These are phyloP conservation scores for Coniochaeta sp. DNA, from an alignment of 2,329 filamentous ascomycete genomes.

Conservation along the genomic window DNA sequence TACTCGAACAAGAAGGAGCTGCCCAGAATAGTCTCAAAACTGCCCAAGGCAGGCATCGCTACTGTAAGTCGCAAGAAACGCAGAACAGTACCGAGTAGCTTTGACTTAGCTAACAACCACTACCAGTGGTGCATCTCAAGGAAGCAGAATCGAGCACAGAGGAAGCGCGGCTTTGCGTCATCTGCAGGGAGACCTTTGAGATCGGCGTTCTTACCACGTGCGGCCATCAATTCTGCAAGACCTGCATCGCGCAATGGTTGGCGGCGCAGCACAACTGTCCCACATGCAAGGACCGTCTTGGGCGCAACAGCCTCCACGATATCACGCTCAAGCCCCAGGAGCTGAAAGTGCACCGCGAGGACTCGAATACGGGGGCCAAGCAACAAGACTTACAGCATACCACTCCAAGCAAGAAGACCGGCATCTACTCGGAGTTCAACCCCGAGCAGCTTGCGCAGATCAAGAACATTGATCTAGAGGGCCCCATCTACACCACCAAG, in stretches of 20 bases:
- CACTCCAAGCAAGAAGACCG: slow-evolving; percentile 22
- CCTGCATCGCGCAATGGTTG: slow-evolving; percentile 79
- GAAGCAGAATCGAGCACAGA: slow-evolving; percentile 53
- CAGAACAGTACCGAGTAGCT: too few relatives aligned
- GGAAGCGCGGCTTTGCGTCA: slow-evolving; percentile 68
- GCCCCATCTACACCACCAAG: slow-evolving; percentile 77
- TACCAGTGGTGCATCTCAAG: slow-evolving; percentile 44
- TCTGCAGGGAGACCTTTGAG: slow-evolving; percentile 72
- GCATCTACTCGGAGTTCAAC: slow-evolving; percentile 74
- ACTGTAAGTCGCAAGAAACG: slow-evolving; percentile 36
- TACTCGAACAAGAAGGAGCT: slow-evolving; percentile 37
- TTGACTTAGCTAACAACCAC: slow-evolving; percentile 10
- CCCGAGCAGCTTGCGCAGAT: slow-evolving; percentile 68
- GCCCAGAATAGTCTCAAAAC: slow-evolving; percentile 52
- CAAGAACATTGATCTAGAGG: slow-evolving; percentile 67
- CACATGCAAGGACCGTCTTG: slow-evolving; percentile 68
- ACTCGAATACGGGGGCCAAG: slow-evolving; percentile 13
- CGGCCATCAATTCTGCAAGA: slow-evolving; percentile 87
- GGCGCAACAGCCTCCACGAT: slow-evolving; percentile 64
- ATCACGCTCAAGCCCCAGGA: slow-evolving; percentile 77
- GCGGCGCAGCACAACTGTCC: slow-evolving; percentile 69
- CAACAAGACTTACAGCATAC: slow-evolving; percentile 5
- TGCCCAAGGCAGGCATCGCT: slow-evolving; percentile 67
- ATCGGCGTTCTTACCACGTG: slow-evolving; percentile 79
- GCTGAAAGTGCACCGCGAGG: slow-evolving; percentile 49